Evolutionary conservation across 139 green algal genomes (phyloP).

Genomic region (Asterochloris sp.): DNA sequence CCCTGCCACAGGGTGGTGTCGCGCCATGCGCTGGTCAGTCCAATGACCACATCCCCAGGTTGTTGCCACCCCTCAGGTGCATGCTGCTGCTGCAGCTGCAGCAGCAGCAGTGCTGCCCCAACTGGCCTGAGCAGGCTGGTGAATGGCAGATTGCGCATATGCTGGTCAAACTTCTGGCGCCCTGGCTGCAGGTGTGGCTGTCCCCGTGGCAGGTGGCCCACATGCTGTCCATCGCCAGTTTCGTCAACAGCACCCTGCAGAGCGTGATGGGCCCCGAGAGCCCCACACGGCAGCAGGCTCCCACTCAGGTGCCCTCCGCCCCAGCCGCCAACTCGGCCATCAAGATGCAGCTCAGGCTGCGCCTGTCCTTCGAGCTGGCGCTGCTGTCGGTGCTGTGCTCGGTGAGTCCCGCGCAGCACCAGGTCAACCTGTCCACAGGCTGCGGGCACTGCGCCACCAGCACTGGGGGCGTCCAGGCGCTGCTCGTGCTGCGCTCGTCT

Average conservation of each 20-base stretch:
- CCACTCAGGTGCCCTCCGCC: background rate
- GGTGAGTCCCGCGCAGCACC: background rate
- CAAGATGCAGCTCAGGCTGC: slow-evolving; percentile 17
- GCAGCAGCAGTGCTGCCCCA: no score
- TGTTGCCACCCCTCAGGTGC: no score
- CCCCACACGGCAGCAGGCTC: background rate
- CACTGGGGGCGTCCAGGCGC: no score
- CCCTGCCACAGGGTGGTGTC: no score
- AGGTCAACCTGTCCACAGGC: no score
- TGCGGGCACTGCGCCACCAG: no score
- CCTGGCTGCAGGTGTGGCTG: slow-evolving; percentile 37
- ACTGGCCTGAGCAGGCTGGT: no score
- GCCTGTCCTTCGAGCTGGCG: slow-evolving; percentile 15
- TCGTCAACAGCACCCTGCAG: slow-evolving; percentile 11
- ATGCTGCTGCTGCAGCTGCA: no score
- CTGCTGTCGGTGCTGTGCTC: slow-evolving; percentile 24
- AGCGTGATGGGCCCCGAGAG: slow-evolving; percentile 11
- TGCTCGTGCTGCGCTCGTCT: no score
- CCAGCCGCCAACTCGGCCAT: slow-evolving; percentile 6
- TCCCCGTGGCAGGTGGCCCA: slow-evolving; percentile 49
- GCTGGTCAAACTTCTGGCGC: background rate
- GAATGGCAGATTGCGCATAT: no score
- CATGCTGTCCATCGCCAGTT: slow-evolving; percentile 33
- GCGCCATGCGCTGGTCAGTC: no score
- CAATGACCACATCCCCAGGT: no score